phyloP scores from a whole-genome alignment of 1,139 yeast species.

The Blastobotrys illinoisensis region DNA sequence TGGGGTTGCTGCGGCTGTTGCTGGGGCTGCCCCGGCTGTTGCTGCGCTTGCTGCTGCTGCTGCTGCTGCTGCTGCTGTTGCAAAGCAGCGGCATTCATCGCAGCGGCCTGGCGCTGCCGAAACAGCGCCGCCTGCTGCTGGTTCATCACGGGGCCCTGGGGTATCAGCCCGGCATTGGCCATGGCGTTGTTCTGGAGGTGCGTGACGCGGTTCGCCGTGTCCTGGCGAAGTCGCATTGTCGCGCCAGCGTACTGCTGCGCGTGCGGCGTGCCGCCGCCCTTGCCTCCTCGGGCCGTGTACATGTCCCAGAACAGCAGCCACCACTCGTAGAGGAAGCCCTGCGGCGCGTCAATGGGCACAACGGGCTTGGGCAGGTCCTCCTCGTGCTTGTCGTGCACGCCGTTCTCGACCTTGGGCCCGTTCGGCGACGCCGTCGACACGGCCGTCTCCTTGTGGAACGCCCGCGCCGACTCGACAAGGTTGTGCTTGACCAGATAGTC shows the following conservation, averaged over 20 bases:
- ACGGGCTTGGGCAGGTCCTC: conserved; percentile 21
- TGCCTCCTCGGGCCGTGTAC: conserved; percentile 70
- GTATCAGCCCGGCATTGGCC: conserved; percentile 8
- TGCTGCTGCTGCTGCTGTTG: conserved; percentile 18
- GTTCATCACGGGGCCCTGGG: conserved; percentile 6
- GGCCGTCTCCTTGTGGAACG: conserved; percentile 71
- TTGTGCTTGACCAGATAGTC: conserved; percentile 78
- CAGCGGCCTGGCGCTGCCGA: background rate
- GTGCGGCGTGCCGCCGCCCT: conserved; percentile 49
- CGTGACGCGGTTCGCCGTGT: conserved; percentile 31
- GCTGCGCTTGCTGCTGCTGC: conserved; percentile 15
- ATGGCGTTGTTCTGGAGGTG: conserved; percentile 30
- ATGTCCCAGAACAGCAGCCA: conserved; percentile 97
- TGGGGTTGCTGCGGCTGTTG: conserved; percentile 18
- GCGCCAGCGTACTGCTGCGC: conserved; percentile 69
- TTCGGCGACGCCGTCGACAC: conserved; percentile 21
- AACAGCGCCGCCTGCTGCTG: background rate
- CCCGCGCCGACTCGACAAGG: conserved; percentile 63
- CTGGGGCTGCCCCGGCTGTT: conserved; percentile 17
- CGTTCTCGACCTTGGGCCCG: conserved; percentile 41
- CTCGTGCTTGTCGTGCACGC: conserved; percentile 36
- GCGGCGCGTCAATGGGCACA: conserved; percentile 57
- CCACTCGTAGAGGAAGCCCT: conserved; percentile 88
- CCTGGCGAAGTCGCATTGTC: conserved; percentile 53
- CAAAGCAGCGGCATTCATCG: conserved; percentile 15